Base-by-base conservation (phyloP, 768 basidiomycete species). In the Lactarius hengduanensis region DNA sequence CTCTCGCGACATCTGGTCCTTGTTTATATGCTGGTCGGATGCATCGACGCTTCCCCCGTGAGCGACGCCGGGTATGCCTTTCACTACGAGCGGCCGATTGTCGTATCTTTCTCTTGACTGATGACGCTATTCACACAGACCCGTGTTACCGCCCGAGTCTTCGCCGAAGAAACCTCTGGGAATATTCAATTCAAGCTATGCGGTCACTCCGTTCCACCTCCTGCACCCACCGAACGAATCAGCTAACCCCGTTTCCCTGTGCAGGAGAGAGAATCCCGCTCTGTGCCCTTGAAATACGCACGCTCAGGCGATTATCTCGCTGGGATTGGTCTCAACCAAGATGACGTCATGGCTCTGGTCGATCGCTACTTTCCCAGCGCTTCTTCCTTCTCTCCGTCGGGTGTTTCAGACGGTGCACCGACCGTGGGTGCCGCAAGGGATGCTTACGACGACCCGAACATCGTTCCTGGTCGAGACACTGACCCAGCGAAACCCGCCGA, bases 21-120 rank as follows among this genome's bases (percentile, higher is more conserved):
- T 84, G 70, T 86, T 83, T 22, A 84, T 84, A 82, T 86, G 59
- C 16, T 68, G 28, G 30, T 47, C 1, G n/a, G 30, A 5, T 36
- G 55, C 15, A 18, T 28, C 50, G 4, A 15, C 15, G 28, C 62
- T 4, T 45, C 34, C n/a, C 58, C 53, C 9, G 4, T 58, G 28
- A 22, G 16, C 28, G 28, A 13, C 34, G 9, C 26, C 18, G 50
- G 20, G 66, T 34, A 47, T 47, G 30, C 38, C 8, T 36, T 26
- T 36, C 2, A 7, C 56, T 28, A 53, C 28, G 10, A 26, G 10
- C 16, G 15, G 8, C 54, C 11, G 6, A 5, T 26, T 15, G 47
- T 15, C 47, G 13, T 26, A 0, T 5, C 22, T 16, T 58, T 18
- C 34, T n/a, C 18, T 40, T n/a, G 30, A 47, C 16, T 63, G 26